Evolutionary conservation across 108 stramenopile genomes (phyloP).

Genomic region (Cylindrotheca closterium): DNA sequence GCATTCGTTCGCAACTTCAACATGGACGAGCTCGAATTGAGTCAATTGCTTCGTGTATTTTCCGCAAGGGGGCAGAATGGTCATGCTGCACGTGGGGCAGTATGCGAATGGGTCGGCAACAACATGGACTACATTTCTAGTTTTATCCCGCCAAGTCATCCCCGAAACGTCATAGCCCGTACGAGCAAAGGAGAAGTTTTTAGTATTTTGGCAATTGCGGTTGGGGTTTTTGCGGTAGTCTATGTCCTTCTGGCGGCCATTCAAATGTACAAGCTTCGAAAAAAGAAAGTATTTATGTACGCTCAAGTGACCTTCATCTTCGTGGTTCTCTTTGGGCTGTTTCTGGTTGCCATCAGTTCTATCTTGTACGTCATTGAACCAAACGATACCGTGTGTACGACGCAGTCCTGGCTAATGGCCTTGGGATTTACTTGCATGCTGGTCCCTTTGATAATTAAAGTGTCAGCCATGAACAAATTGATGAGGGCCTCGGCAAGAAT

Average conservation of each 20-base stretch:
- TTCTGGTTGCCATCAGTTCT: conserved; percentile 30
- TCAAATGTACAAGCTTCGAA: conserved; percentile 5
- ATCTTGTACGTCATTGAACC: conserved; percentile 26
- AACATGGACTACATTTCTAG: conserved; percentile 12
- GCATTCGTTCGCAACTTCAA: conserved; percentile 8
- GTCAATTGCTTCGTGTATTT: conserved; percentile 17
- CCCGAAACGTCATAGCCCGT: neutral
- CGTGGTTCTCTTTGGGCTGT: conserved; percentile 25
- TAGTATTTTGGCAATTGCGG: conserved; percentile 11
- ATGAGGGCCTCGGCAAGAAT: conserved; percentile 16
- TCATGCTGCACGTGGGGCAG: conserved; percentile 26
- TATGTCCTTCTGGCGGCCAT: neutral
- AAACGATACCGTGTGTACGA: conserved; percentile 18
- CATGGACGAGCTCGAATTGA: conserved; percentile 9
- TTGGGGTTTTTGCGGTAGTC: conserved; percentile 14
- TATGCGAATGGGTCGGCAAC: conserved; percentile 34
- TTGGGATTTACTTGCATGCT: conserved; percentile 41
- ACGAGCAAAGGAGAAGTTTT: neutral
- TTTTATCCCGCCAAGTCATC: conserved; percentile 25
- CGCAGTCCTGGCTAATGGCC: conserved; percentile 28
- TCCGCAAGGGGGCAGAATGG: neutral
- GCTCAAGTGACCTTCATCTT: conserved; percentile 30
- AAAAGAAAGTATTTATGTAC: conserved; percentile 21
- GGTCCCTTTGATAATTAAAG: conserved; percentile 43
- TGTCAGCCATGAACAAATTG: conserved; percentile 41